Base-by-base conservation (phyloP, 352 stramenopile species). In the Phytophthora sp. region DNA sequence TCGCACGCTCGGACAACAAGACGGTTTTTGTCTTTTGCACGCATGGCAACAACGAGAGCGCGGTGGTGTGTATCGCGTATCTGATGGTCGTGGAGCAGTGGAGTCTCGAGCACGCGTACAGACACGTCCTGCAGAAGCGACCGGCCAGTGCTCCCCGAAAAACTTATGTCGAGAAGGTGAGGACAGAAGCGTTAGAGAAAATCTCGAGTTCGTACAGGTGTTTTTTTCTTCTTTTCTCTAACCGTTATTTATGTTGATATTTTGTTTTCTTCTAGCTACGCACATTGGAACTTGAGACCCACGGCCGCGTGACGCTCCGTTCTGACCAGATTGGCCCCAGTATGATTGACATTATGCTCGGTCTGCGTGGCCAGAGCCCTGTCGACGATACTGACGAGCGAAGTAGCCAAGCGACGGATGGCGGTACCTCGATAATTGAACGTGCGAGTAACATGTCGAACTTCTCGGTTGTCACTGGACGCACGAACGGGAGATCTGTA, bases 291-390 rank as follows among this genome's bases (percentile, higher is more conserved):
- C 41, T 80, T 12, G 82, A 89, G 38, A 76, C 80, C 23, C 79
- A 88, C 47, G 82, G 82, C 1, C 68, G 79, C 8, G 77, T 89
- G 66, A 89, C 82, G 30, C 76, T 91, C 38, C 72, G 82, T 16
- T 83, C 74, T 2, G 74, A 82, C 18, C 77, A 87, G 20, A 81
- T 89, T 16, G 82, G 82, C 0, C 82, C 82, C 13, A 91, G 82
- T 47, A 91, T 91, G 82, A 88, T 89, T 30, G 82, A 91, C 38
- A 71, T 91, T 42, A 91, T 91, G 82, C 70, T 86, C 41, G 77
- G 80, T 11, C 69, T 91, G 15, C 79, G 77, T 23, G 82, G 80
- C 3, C 70, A 86, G 29, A 58, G 72, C 9, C 64, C 65, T 0
- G 55, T 57, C 21, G 71, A 89, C 20, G 69, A 86, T 30, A 59